Evolutionary conservation across 176 grass and related monocot genomes (phyloP), one percentile per base, ranked within the genome.

Genomic region (Paspalum notatum): DNA sequence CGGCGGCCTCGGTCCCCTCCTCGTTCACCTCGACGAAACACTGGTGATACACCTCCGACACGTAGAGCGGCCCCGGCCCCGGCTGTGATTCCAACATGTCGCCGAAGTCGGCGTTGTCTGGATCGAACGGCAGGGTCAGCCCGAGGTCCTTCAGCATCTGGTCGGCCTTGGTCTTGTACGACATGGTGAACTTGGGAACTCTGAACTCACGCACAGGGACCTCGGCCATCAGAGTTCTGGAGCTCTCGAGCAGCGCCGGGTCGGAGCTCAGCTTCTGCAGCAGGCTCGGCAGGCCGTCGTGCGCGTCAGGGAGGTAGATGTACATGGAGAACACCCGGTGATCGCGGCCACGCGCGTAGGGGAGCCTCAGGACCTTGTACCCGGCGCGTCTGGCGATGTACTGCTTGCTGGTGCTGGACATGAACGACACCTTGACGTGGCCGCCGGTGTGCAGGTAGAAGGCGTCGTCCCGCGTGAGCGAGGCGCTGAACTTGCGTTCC

Each of bases 21-120:
- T 97, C 94, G 37, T 93, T 85, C 50, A 93, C 88, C 72, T 91
- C 86, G 27, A 93, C 79, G 69, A 84, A 85, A 40, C 80, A 82
- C 58, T 91, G 66, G 68, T 93, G 88, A 54, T 77, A 86, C 60
- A 91, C 58, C 1, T 37, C 62, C n/a, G 55, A 54, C 21, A 85
- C 62, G 57, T 42, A 46, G 17, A 90, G 61, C 61, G 69, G 42
- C 59, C 70, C 16, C 10, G 61, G 38, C 15, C 56, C 6, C 16
- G 62, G 57, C 32, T 32, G 32, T 3, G 32, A 3, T 14, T 72
- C 83, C 44, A 72, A 46, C 81, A 97, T 91, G 18, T 89, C 88
- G 1, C 84, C 65, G 55, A 93, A 62, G 80, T 91, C 88, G 42
- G 83, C 86, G 6, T 15, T 47, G 1, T 20, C 12, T 7, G 9